Base-by-base conservation (phyloP, 331 rosid genomes). In the Rosa hybrid region DNA sequence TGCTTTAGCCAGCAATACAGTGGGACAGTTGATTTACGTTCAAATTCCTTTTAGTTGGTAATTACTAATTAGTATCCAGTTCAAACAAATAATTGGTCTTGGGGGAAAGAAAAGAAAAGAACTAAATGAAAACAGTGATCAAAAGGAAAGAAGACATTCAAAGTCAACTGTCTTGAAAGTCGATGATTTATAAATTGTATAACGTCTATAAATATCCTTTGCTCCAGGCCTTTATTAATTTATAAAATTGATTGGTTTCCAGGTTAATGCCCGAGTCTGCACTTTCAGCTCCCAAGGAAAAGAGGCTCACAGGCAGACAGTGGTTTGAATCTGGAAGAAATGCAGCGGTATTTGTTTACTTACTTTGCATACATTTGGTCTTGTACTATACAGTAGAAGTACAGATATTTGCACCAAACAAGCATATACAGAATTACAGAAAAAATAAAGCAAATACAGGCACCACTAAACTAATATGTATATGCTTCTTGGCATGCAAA, bases 201-300 rank as follows among this genome's bases (percentile, higher is more conserved):
- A 77, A 64, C 20, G 46, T 45, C 11, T 16, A n/a, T 46, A 23
- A 39, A 17, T 56, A 18, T 20, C 3, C 56, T 23, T 60, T 48
- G 25, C 46, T 48, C 46, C 41, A 16, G 20, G 62, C 44, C 21
- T 65, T 78, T 63, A 50, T n/a, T 34, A 3, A 57, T 60, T 41
- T 48, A 62, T 62, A 30, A 46, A 46, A 20, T 34, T 42, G 20
- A 56, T 48, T 39, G 34, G 75, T 68, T 84, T 84, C 76, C 90
- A 96, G 99, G 97, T 74, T 96, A 87, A 93, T 96, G 99, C 99
- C 99, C 0, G 99, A 92, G 82, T 79, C 98, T 42, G 99, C 84
- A 27, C 97, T 96, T 46, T 16, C 98, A 48, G 91, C 92, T 68
- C 89, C 98, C 0, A 96, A 92, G 92, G 99, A 96, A 79, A 96